Percentiles rank a stretch among this genome's conserved stretches.
phyloP scores from a whole-genome alignment of 73 alveolate genomes.

The Paramecium caudatum region DNA sequence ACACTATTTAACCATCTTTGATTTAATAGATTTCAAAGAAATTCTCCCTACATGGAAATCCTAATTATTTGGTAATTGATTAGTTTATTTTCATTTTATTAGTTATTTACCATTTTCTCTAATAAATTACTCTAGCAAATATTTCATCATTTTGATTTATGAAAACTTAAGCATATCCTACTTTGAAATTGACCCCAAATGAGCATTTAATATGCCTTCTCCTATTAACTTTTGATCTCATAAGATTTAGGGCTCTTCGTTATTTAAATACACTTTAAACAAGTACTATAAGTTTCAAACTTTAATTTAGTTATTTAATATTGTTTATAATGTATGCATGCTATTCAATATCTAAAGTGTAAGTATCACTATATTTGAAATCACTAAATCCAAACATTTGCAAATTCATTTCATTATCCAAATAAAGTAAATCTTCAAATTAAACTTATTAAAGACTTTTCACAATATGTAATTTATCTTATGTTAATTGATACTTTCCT shows the following conservation, averaged over 20 bases:
- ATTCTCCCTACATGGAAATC: constrained; percentile 62
- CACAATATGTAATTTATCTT: background rate
- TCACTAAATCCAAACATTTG: constrained; percentile 14
- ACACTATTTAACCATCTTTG: background rate
- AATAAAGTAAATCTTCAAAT: constrained; percentile 40
- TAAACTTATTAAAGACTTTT: background rate
- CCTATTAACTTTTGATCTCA: constrained; percentile 2
- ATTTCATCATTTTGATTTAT: background rate
- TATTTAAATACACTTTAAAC: background rate
- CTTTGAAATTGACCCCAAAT: background rate
- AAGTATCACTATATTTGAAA: constrained; percentile 11
- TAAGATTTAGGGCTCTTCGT: background rate
- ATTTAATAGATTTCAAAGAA: constrained; percentile 44
- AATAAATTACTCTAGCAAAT: constrained; percentile 19
- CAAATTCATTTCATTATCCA: background rate
- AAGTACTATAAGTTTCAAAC: background rate
- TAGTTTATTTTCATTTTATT: background rate
- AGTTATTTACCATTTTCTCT: constrained; percentile 35
- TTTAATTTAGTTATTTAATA: background rate
- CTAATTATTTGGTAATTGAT: constrained; percentile 41
- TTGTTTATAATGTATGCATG: background rate
- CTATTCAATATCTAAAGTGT: background rate
- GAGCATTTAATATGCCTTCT: background rate
- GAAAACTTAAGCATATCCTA: background rate
- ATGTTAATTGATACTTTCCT: background rate